Percentiles rank a stretch among this genome's conserved stretches.
Evolutionary conservation across 2,329 filamentous ascomycete genomes (phyloP).

Genomic region (Colletotrichum neosansevieriae): DNA sequence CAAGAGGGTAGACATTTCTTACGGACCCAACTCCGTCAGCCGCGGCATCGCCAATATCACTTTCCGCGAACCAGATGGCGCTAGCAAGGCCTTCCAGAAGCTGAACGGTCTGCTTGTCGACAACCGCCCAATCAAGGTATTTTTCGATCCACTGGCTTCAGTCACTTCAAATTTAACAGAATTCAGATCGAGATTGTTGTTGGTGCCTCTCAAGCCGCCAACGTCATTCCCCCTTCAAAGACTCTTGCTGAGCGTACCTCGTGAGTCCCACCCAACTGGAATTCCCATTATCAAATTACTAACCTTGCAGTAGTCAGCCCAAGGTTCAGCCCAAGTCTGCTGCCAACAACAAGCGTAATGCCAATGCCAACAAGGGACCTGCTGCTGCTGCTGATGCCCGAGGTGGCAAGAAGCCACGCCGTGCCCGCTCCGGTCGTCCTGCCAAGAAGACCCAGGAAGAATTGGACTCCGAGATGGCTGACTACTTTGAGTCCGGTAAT

Average conservation of each 20-base stretch:
- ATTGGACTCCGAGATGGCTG: slow-evolving; percentile 96
- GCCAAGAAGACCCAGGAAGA: slow-evolving; percentile 93
- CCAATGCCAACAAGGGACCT: slow-evolving; percentile 54
- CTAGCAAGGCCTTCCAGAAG: slow-evolving; percentile 84
- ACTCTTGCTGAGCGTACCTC: slow-evolving; percentile 86
- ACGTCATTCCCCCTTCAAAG: slow-evolving; percentile 75
- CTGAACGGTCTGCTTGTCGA: slow-evolving; percentile 94
- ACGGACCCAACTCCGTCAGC: slow-evolving; percentile 92
- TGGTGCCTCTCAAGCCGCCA: slow-evolving; percentile 78
- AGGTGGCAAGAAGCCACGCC: slow-evolving; percentile 65
- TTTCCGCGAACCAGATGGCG: slow-evolving; percentile 84
- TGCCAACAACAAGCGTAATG: slow-evolving; percentile 76
- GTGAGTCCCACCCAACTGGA: slow-evolving; percentile 57
- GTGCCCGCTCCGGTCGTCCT: slow-evolving; percentile 71
- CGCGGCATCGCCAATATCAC: slow-evolving; percentile 92
- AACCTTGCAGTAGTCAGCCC: slow-evolving; percentile 60
- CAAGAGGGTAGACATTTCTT: slow-evolving; percentile 91
- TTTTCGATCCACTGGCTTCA: slow-evolving; percentile 36
- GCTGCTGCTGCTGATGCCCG: slow-evolving; percentile 57
- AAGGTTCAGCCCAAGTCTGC: slow-evolving; percentile 87
- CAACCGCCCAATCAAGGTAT: slow-evolving; percentile 88
- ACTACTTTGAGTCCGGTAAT: slow-evolving; percentile 79
- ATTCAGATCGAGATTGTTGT: slow-evolving; percentile 89
- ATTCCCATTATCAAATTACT: slow-evolving; percentile 20
- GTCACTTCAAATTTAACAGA: slow-evolving; percentile 42